These are phyloP conservation scores for Castanea mollissima DNA, from an alignment of 306 rosid species.

Conservation along the genomic window DNA sequence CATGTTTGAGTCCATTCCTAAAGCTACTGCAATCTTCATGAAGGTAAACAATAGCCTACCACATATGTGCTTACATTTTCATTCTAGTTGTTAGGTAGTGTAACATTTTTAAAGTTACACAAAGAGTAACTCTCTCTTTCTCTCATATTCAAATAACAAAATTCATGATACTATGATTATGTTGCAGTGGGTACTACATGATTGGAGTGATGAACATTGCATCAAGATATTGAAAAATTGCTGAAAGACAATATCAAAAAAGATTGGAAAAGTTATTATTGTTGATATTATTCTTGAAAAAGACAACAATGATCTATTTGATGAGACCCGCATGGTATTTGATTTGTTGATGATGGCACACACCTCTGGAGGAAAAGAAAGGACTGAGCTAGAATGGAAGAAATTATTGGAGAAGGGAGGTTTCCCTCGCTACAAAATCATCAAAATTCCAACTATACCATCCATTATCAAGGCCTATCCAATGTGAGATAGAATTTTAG, in stretches of 20 bases:
- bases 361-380: slow-evolving; percentile 32
- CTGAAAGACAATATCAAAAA: not conserved
- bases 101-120: no score
- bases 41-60: not conserved
- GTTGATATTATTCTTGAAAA: slow-evolving; percentile 24
- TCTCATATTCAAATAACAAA: no score
- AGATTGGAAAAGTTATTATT: slow-evolving; percentile 8
- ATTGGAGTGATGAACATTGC: slow-evolving; percentile 16
- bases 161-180: not conserved
- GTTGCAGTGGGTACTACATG: slow-evolving; percentile 8
- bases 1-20: not conserved
- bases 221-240: slow-evolving; percentile 1
- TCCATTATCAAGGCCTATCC: slow-evolving; percentile 37
- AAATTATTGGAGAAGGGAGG: slow-evolving; percentile 47
- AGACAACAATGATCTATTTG: slow-evolving; percentile 40
- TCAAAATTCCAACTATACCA: slow-evolving; percentile 45
- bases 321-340: slow-evolving; percentile 36
- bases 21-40: not conserved
- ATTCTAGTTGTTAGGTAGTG: no score
- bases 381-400: slow-evolving; percentile 67
- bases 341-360: slow-evolving; percentile 51
- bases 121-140: no score
- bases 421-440: slow-evolving; percentile 46
- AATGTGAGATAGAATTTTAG: not conserved
- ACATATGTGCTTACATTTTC: no score